A percentile compares a stretch with the other conserved stretches of the same genome.
These are phyloP conservation scores for Fraxinus sp. DNA, from an alignment of 305 asterid genomes.

Conservation along the genomic window DNA sequence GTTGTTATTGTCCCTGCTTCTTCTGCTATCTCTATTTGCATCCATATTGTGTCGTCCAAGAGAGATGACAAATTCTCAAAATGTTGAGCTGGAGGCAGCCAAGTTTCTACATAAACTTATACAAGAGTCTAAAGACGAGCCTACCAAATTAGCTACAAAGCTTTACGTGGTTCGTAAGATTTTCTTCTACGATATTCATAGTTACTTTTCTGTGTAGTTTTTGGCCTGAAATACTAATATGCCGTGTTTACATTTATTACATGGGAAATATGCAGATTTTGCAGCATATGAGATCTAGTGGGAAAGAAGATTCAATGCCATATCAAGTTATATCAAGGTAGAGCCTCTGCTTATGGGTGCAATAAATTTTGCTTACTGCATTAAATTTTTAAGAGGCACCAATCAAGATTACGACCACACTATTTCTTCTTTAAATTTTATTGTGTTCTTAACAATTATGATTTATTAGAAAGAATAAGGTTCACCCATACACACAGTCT, in stretches of 20 bases:
- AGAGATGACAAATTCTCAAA: conserved; percentile 57
- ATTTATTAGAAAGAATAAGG: conserved; percentile 13
- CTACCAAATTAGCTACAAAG: conserved; percentile 91
- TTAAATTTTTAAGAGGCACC: conserved; percentile 20
- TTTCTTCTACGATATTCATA: conserved; percentile 11
- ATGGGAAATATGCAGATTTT: conserved; percentile 57
- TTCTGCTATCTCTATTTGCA: neutral
- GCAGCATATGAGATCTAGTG: conserved; percentile 98
- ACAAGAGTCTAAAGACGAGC: conserved; percentile 96
- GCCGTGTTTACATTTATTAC: conserved; percentile 15
- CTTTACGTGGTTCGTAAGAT: conserved; percentile 58
- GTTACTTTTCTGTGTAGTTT: neutral
- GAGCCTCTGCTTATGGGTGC: conserved; percentile 22
- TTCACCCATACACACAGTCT: neutral
- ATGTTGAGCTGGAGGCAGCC: conserved; percentile 98
- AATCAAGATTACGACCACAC: neutral
- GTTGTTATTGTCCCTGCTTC: neutral
- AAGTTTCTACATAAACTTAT: conserved; percentile 93
- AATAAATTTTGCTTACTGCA: conserved; percentile 10
- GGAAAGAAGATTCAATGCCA: conserved; percentile 97
- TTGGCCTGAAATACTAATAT: conserved; percentile 19
- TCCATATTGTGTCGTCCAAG: conserved; percentile 20
- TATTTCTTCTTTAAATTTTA: neutral
- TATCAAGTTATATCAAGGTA: conserved; percentile 98
- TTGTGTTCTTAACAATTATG: conserved; percentile 3